Percentiles rank a stretch among this genome's conserved stretches.
These are phyloP conservation scores for Diaporthe helianthi DNA, from an alignment of 2,329 filamentous ascomycete genomes.

Conservation along the genomic window DNA sequence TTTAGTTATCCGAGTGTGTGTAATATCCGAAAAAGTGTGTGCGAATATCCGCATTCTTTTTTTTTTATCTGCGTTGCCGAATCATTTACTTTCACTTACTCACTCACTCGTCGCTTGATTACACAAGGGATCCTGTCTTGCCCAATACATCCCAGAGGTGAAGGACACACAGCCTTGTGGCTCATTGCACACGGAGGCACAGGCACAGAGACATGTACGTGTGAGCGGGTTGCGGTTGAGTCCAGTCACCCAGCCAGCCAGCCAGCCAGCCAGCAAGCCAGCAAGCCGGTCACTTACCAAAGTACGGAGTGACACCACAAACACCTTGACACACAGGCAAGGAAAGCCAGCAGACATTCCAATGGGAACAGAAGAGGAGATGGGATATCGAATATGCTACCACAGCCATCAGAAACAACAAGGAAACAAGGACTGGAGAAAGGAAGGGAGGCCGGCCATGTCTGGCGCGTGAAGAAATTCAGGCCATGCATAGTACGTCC, in stretches of 20 bases:
- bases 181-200: background rate
- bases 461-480: background rate
- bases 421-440: background rate
- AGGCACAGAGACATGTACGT: background rate
- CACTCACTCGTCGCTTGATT: background rate
- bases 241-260: background rate
- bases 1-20: no score
- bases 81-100: background rate
- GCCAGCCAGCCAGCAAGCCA: background rate
- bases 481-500: background rate
- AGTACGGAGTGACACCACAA: background rate
- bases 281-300: no score
- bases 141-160: background rate
- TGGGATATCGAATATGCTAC: constrained; percentile 19
- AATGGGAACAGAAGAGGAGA: background rate
- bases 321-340: background rate
- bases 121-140: background rate
- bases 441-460: no score
- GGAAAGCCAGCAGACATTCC: background rate
- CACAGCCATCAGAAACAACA: background rate
- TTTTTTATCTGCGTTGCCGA: background rate
- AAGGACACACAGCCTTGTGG: no score
- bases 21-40: no score
- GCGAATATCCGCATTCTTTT: no score
- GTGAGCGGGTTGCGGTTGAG: background rate